Base-by-base conservation (phyloP, 78 protist genomes). In the Dictyostelium brefeldianum region DNA sequence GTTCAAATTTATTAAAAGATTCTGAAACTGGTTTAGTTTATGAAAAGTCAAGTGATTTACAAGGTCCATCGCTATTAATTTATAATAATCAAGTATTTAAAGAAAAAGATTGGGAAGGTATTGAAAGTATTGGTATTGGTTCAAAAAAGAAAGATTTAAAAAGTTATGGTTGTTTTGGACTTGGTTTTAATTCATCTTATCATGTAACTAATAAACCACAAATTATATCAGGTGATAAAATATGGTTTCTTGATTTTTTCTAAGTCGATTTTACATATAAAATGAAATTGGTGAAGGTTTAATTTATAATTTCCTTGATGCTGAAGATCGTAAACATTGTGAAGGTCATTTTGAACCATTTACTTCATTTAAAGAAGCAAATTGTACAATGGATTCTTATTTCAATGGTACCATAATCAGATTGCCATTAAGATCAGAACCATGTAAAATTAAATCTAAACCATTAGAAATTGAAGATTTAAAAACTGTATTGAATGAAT, bases 51-150 rank as follows among this genome's bases (percentile, higher is more conserved):
- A 71, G 10, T 20, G 62, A 51, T 7, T 31, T 83, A 17, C 71
- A 70, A 12, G 90, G 90, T 12, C 90, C 81, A 15, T 69, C 90
- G 3, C 2, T 83, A 10, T 70, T 71, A 25, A 36, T 83, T 9
- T 69, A 54, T 18, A 83, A 71, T 25, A 71, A 83, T 29, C 10
- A 80, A 1, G 43, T 25, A 10, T 83, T 83, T 53, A 5, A 83
- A 22, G 90, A 71, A 54, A 53, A 71, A 0, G 90, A 83, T 71
- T 83, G 90, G 90, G 41, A 41, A 9, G 90, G 90, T 36, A 83
- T 83, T 47, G 9, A 5, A 1, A 54, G 36, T 10, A n/a, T 83
- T 1, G 71, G 90, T 1, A 36, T 22, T n/a, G 90, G 90, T 6
- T 70, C 80, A 20, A 83, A 83, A 83, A 71, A 83, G 31, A 74